Evolutionary conservation across 2,329 filamentous ascomycete genomes (phyloP).

Genomic region (Leptographium flavum): DNA sequence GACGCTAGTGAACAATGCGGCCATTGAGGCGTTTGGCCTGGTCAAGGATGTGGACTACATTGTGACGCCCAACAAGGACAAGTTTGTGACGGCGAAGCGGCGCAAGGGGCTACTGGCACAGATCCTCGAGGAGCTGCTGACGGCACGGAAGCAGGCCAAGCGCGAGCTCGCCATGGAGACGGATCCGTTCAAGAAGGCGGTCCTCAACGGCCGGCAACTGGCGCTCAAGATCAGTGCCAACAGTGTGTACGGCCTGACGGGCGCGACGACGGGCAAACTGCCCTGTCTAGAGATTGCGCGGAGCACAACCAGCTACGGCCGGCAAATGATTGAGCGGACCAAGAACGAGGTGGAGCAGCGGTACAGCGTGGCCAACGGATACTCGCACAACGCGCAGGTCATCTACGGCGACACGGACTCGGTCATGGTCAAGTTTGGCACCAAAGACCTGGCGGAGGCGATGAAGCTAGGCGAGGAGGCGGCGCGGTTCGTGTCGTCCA

Average conservation of each 20-base stretch:
- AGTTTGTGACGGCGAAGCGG: slow-evolving; percentile 77
- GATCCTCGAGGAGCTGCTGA: slow-evolving; percentile 84
- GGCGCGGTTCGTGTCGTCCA: slow-evolving; percentile 71
- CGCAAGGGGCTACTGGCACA: slow-evolving; percentile 86
- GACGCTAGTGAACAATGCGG: slow-evolving; percentile 68
- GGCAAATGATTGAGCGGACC: slow-evolving; percentile 97
- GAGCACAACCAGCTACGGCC: slow-evolving; percentile 91
- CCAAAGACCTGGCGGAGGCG: slow-evolving; percentile 67
- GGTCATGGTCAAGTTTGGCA: slow-evolving; percentile 98
- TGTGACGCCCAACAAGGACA: slow-evolving; percentile 83
- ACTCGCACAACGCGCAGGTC: slow-evolving; percentile 86
- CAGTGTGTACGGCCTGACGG: slow-evolving; percentile 93
- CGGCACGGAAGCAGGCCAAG: slow-evolving; percentile 91
- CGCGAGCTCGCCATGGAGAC: slow-evolving; percentile 77
- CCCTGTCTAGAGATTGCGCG: slow-evolving; percentile 91
- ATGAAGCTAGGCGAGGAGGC: slow-evolving; percentile 97
- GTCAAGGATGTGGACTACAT: slow-evolving; percentile 93
- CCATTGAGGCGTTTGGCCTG: slow-evolving; percentile 60
- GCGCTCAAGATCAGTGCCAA: slow-evolving; percentile 95
- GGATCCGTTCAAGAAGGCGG: slow-evolving; percentile 94
- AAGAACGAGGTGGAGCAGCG: slow-evolving; percentile 86
- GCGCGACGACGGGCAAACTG: slow-evolving; percentile 88
- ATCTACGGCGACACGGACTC: slow-evolving; percentile 99
- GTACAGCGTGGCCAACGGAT: slow-evolving; percentile 89
- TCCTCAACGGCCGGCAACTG: slow-evolving; percentile 91